Conservation (phyloP, 1,139 yeast species). For the Sporopachydermia cereana region DNA sequence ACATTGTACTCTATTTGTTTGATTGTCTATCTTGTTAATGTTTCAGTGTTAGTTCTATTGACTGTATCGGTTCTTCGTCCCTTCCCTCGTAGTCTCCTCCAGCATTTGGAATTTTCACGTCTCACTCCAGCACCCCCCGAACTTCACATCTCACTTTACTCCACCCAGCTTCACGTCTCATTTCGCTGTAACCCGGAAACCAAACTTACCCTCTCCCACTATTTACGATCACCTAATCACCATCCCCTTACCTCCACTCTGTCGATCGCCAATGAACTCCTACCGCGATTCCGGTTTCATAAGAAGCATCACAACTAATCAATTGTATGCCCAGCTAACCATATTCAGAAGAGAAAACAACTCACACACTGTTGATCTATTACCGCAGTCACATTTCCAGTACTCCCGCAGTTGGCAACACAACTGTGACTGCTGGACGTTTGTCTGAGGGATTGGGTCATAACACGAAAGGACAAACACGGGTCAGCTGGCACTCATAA, state of each 20-base stretch:
- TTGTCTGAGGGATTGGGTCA: too few relatives aligned
- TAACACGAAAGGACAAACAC: not conserved
- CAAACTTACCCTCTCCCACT: too few relatives aligned
- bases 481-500: not conserved
- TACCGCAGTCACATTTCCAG: too few relatives aligned
- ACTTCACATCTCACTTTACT: not conserved
- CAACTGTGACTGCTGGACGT: too few relatives aligned
- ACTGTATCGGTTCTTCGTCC: not conserved
- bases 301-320: too few relatives aligned
- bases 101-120: not conserved
- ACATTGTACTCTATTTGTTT: slow-evolving; percentile 3
- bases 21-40: not conserved
- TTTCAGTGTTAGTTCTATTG: not conserved
- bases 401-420: too few relatives aligned
- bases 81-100: not conserved
- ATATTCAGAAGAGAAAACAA: too few relatives aligned
- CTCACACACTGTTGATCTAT: too few relatives aligned
- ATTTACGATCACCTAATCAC: not conserved
- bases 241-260: not conserved
- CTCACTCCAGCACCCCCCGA: not conserved
- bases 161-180: not conserved
- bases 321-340: too few relatives aligned
- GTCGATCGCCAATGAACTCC: too few relatives aligned
- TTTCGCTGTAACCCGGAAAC: not conserved
- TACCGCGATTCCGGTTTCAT: too few relatives aligned